A percentile compares a stretch with the other conserved stretches of the same genome.
phyloP scores from a whole-genome alignment of 176 grass and related monocot species.

The Tillandsia leiboldiana region DNA sequence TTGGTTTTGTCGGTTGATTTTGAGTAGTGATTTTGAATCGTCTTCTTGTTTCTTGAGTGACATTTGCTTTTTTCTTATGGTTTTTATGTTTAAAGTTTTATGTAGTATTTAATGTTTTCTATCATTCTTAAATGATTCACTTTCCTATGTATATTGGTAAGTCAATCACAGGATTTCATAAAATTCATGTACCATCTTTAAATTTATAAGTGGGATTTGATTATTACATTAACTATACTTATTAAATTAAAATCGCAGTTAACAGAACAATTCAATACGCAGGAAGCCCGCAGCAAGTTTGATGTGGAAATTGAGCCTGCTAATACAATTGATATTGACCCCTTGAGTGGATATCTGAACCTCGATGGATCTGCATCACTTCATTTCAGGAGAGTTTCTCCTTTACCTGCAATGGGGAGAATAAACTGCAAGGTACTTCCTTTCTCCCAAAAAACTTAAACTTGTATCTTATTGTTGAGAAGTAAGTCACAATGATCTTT shows the following conservation, averaged over 20 bases:
- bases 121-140: neutral
- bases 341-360: constrained; percentile 47
- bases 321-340: constrained; percentile 69
- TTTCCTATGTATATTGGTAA: neutral
- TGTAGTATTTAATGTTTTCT: neutral
- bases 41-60: neutral
- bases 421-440: constrained; percentile 85
- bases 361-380: constrained; percentile 51
- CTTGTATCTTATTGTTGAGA: no score
- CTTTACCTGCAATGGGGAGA: constrained; percentile 42
- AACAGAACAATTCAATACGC: constrained; percentile 11
- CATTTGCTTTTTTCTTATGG: neutral
- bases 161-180: neutral
- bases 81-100: neutral
- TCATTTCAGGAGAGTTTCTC: constrained; percentile 49
- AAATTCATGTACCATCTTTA: no score
- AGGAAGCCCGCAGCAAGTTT: constrained; percentile 93
- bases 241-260: neutral
- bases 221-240: neutral
- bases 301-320: constrained; percentile 69
- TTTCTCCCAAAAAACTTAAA: neutral
- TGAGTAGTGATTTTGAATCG: neutral
- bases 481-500: no score
- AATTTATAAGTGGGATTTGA: no score
- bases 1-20: neutral